Evolutionary conservation across 805 yeast genomes (phyloP), one percentile per base, ranked within the genome.

Genomic region (Yamadazyma olivae): DNA sequence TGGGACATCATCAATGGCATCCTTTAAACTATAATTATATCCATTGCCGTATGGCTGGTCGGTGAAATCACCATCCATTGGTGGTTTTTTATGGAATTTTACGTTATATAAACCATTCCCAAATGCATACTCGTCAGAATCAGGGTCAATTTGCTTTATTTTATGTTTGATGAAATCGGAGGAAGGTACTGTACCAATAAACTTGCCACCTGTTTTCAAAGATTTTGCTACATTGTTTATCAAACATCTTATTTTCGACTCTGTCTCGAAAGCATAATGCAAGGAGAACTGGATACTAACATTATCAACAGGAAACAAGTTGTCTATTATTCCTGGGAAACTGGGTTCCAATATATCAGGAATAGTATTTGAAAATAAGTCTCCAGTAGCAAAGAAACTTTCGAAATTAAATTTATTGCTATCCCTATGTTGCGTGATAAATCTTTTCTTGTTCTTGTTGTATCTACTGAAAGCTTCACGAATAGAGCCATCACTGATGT

Each of bases 1-100:
- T 0, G 98, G 98, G 17, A 93, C 96, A 50, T 93, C 82, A 43
- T 88, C 96, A 32, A 93, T 91, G 0, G 99, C 99, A 63, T 93
- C 99, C 45, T 80, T 80, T 40, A 93, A 64, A 62, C 70, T 86
- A 56, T 85, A 93, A 36, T 76, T 77, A 58, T 93, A 93, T 50
- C 77, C 71, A 57, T 90, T 84, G 0, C 99, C 99, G 54, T 68
- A 88, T 0, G 93, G 85, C 4, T 28, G 18, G 1, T 81, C 75
- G 7, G 77, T 64, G 52, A 86, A 87, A 32, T 75, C 77, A 2
- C 91, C 89, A 47, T 78, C 83, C 32, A 64, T 65, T n/a, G 95
- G 91, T 0, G 89, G 88, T 20, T 73, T 78, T 14, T 82, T 65
- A n/a, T 81, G 87, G 50, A 91, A 91, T 12, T 81, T 75, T 7